Conservation (phyloP, 768 basidiomycete species). For the Agrocybe chaxingu region DNA sequence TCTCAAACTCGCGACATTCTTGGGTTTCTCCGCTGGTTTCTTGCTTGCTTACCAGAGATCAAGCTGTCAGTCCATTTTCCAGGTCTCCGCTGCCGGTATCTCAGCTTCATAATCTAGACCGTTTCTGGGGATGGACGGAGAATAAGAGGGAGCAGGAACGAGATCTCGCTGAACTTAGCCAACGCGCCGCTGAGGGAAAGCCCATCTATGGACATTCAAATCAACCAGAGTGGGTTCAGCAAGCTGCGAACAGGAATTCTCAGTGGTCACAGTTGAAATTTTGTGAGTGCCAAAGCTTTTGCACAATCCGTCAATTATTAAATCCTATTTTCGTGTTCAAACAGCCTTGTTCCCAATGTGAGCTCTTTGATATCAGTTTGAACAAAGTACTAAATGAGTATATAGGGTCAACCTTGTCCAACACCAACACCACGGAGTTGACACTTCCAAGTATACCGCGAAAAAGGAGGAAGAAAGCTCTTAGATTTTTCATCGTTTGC, state of each 20-base stretch:
- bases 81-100: neutral
- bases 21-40: slow-evolving; percentile 92
- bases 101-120: slow-evolving; percentile 43
- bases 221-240: slow-evolving; percentile 84
- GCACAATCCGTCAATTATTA: no score
- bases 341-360: slow-evolving; percentile 76
- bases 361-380: slow-evolving; percentile 19
- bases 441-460: slow-evolving; percentile 74
- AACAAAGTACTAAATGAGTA: slow-evolving; percentile 7
- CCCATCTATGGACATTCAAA: slow-evolving; percentile 83
- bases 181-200: slow-evolving; percentile 73
- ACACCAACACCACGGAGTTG: slow-evolving; percentile 83
- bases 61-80: slow-evolving; percentile 56
- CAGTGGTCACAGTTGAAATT: slow-evolving; percentile 93
- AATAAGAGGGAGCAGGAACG: slow-evolving; percentile 78
- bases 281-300: slow-evolving; percentile 43
- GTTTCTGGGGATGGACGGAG: slow-evolving; percentile 96
- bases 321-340: neutral
- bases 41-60: slow-evolving; percentile 90
- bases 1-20: slow-evolving; percentile 56
- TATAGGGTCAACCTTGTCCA: slow-evolving; percentile 93
- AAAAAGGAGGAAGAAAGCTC: slow-evolving; percentile 28
- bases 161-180: slow-evolving; percentile 77
- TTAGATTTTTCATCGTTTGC: slow-evolving; percentile 9
- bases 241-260: slow-evolving; percentile 83